Evolutionary conservation across 2,329 filamentous ascomycete genomes (phyloP).

Genomic region (Xylariaceae sp.): DNA sequence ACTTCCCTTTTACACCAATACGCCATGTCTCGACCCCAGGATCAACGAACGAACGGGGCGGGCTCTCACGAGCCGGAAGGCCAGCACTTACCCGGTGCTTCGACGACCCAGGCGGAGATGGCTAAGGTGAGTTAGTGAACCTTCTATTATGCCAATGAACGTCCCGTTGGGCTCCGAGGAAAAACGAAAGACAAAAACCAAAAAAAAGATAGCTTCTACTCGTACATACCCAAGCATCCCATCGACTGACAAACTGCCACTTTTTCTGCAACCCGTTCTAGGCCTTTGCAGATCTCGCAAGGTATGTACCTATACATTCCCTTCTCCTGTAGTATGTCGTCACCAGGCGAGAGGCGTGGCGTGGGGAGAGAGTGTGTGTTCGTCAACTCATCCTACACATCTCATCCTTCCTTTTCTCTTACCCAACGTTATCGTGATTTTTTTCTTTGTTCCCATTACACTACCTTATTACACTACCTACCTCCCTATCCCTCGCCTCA

Average conservation of each 20-base stretch:
- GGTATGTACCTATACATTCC: slow-evolving; percentile 22
- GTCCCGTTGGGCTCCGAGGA: not conserved
- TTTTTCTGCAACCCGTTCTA: slow-evolving; percentile 22
- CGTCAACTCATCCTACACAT: not conserved
- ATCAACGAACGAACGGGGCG: slow-evolving; percentile 11
- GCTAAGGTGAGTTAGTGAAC: slow-evolving; percentile 24
- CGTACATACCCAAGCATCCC: not conserved
- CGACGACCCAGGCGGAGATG: slow-evolving; percentile 25
- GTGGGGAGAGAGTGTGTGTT: not conserved
- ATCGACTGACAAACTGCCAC: slow-evolving; percentile 20
- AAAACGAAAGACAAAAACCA: not conserved
- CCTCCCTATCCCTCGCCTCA: too few relatives aligned
- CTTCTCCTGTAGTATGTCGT: not conserved
- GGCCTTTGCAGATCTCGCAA: slow-evolving; percentile 33
- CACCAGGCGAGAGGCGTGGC: not conserved
- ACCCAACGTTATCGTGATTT: too few relatives aligned
- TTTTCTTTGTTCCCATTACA: too few relatives aligned
- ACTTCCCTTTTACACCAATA: not conserved
- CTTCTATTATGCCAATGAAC: not conserved
- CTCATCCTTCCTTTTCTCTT: too few relatives aligned
- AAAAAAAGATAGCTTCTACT: not conserved
- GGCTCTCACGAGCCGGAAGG: slow-evolving; percentile 7
- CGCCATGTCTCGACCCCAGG: slow-evolving; percentile 24
- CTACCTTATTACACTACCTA: too few relatives aligned
- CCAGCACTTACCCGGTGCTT: slow-evolving; percentile 16